Evolutionary conservation across 164 flowering plant species (phyloP).

Genomic region (Sedum album): DNA sequence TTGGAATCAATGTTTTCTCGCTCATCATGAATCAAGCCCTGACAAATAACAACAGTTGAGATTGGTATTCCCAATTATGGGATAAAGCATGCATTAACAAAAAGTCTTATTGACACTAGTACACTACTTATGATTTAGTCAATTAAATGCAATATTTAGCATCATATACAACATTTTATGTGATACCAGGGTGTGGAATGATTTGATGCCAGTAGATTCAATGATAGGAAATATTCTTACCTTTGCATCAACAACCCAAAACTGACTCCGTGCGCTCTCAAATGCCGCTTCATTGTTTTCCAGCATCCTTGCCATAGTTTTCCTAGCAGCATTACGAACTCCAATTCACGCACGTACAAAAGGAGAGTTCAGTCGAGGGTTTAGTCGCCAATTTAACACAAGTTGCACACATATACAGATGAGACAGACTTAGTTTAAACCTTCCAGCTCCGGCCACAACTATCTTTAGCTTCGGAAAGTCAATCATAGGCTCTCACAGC

Average conservation of each 20-base stretch:
- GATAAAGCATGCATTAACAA: background rate
- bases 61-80: background rate
- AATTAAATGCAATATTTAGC: background rate
- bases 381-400: background rate
- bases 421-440: slow-evolving; percentile 22
- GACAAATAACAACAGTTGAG: slow-evolving; percentile 3
- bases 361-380: background rate
- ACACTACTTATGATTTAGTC: background rate
- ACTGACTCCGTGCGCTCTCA: slow-evolving; percentile 92
- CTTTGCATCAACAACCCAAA: slow-evolving; percentile 95
- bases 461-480: slow-evolving; percentile 93
- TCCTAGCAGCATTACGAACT: slow-evolving; percentile 88
- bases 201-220: background rate
- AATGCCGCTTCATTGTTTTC: slow-evolving; percentile 81
- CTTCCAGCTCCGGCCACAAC: slow-evolving; percentile 99
- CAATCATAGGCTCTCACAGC: slow-evolving; percentile 98
- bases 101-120: background rate
- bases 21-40: slow-evolving; percentile 89
- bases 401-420: background rate
- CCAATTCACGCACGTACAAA: slow-evolving; percentile 96
- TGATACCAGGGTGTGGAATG: background rate
- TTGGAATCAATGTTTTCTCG: slow-evolving; percentile 76
- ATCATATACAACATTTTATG: background rate
- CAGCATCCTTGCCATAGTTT: slow-evolving; percentile 94
- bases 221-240: slow-evolving; percentile 31